A percentile compares a stretch with the other conserved stretches of the same genome.
Conservation (phyloP, 805 yeast species). For the Pichia phayaonensis region DNA sequence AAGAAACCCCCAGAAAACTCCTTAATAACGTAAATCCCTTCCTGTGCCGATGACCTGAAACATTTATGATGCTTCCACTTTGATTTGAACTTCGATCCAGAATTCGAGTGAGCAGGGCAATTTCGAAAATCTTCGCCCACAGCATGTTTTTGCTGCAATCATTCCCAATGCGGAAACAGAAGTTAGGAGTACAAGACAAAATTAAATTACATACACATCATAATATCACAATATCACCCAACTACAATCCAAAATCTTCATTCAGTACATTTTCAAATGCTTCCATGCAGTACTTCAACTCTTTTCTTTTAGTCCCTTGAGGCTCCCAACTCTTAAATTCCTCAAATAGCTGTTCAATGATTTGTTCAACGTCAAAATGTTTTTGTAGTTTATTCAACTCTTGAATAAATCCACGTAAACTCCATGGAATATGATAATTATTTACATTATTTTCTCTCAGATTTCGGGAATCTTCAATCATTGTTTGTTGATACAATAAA, state of each 20-base stretch:
- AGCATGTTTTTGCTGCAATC: neutral
- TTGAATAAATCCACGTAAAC: conserved; percentile 75
- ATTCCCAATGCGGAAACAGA: neutral
- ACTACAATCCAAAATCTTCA: conserved; percentile 8
- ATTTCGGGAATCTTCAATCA: conserved; percentile 28
- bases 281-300: conserved; percentile 52
- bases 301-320: conserved; percentile 66
- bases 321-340: conserved; percentile 82
- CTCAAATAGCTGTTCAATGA: conserved; percentile 36
- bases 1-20: neutral
- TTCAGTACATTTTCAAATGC: conserved; percentile 16
- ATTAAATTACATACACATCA: no score
- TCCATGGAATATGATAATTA: conserved; percentile 90
- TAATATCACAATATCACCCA: neutral
- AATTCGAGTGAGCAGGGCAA: neutral
- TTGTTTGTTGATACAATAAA: conserved; percentile 31
- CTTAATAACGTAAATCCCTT: neutral
- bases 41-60: neutral
- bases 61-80: neutral
- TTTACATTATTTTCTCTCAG: conserved; percentile 55
- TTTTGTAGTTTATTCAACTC: conserved; percentile 40
- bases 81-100: neutral
- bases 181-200: no score
- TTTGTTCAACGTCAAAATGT: conserved; percentile 44
- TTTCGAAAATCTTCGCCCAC: neutral